Evolutionary conservation across 352 stramenopile genomes (phyloP).

Genomic region (Pythium volutum): DNA sequence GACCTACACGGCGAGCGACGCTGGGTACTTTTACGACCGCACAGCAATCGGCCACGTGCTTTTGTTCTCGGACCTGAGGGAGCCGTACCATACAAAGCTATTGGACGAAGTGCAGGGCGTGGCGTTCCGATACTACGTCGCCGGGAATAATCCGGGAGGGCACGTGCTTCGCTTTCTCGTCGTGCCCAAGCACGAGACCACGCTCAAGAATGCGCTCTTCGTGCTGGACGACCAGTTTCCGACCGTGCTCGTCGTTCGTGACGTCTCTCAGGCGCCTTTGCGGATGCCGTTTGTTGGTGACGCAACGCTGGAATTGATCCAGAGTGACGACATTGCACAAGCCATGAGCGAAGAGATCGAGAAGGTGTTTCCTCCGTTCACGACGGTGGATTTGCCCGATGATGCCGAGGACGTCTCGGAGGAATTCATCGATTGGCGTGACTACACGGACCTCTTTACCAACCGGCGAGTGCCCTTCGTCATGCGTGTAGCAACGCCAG

Average conservation of each 20-base stretch:
- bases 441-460: constrained; percentile 21
- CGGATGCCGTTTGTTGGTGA: constrained; percentile 16
- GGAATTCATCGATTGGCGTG: constrained; percentile 10
- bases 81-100: constrained; percentile 20
- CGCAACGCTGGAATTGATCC: constrained; percentile 11
- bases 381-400: constrained; percentile 4
- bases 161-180: constrained; percentile 33
- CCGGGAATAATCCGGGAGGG: constrained; percentile 1
- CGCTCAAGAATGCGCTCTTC: constrained; percentile 29
- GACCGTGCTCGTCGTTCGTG: constrained; percentile 25
- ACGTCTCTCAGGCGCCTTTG: constrained; percentile 18
- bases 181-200: constrained; percentile 23
- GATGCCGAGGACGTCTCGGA: neutral
- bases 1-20: constrained; percentile 24
- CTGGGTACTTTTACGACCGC: constrained; percentile 33
- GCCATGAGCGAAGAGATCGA: constrained; percentile 1
- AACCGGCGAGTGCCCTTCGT: neutral
- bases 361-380: constrained; percentile 7
- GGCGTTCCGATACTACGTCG: constrained; percentile 19
- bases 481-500: neutral
- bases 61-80: constrained; percentile 30
- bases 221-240: constrained; percentile 29
- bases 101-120: constrained; percentile 13
- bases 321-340: neutral
- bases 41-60: constrained; percentile 31